Evolutionary conservation across 345 rosid species (phyloP).

Genomic region (Arabidopsis arenosa): DNA sequence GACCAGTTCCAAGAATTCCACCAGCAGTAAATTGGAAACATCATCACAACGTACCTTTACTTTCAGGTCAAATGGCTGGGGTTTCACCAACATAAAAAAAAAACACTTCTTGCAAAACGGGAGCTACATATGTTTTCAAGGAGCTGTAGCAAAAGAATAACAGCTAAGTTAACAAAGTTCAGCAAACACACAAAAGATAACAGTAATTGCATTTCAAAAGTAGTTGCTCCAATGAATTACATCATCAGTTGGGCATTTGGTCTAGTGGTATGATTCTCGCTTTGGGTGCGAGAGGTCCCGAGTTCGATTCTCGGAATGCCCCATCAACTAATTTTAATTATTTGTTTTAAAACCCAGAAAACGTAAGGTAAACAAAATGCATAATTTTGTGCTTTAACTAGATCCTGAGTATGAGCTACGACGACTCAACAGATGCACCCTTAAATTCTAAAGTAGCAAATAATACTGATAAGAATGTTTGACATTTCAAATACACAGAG

Average conservation of each 20-base stretch:
- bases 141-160: slow-evolving; percentile 1
- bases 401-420: neutral
- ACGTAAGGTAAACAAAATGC: neutral
- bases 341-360: neutral
- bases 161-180: neutral
- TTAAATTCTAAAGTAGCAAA: neutral
- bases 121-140: neutral
- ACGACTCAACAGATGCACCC: neutral
- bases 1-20: slow-evolving; percentile 3
- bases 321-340: slow-evolving; percentile 4
- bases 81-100: neutral
- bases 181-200: neutral
- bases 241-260: slow-evolving; percentile 10
- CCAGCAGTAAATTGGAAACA: slow-evolving; percentile 18
- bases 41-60: neutral
- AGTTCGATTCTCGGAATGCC: slow-evolving; percentile 43
- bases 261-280: slow-evolving; percentile 11
- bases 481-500: neutral
- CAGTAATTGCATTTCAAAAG: neutral
- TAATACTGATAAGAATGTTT: neutral
- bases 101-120: neutral
- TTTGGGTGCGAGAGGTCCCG: slow-evolving; percentile 44
- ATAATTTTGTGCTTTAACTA: slow-evolving; percentile 4
- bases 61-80: neutral
- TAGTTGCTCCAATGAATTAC: slow-evolving; percentile 14